A percentile compares a stretch with the other conserved stretches of the same genome.
Conservation (phyloP, 2,329 filamentous ascomycete genomes). For the Ceratocystis colombiana region DNA sequence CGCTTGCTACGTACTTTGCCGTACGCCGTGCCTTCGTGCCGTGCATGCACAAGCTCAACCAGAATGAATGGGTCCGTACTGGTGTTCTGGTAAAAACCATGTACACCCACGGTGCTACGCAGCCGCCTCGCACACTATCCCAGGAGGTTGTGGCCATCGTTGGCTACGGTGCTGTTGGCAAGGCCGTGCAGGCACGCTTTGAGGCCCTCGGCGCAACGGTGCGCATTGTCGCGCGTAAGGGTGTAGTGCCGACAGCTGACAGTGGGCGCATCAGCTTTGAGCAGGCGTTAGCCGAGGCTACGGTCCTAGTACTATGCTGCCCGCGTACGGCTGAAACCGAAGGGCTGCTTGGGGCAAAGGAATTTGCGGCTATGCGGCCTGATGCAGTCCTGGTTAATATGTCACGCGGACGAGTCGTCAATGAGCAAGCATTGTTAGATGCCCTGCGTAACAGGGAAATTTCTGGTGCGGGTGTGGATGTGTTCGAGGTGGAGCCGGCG, state of each 20-base stretch:
- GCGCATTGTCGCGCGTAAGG: slow-evolving; percentile 19
- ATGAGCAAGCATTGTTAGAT: slow-evolving; percentile 60
- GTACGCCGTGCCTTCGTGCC: slow-evolving; percentile 24
- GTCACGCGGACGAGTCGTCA: slow-evolving; percentile 68
- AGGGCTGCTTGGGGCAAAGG: slow-evolving; percentile 49
- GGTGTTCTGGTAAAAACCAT: slow-evolving; percentile 16
- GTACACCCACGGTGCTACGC: slow-evolving; percentile 1
- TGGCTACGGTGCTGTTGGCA: slow-evolving; percentile 20
- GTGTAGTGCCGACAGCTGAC: not conserved
- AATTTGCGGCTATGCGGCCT: slow-evolving; percentile 52
- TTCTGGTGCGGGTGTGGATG: slow-evolving; percentile 67
- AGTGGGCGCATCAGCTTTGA: slow-evolving; percentile 27
- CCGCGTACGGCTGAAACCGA: slow-evolving; percentile 67
- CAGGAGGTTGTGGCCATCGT: slow-evolving; percentile 20
- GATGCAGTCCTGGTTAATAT: slow-evolving; percentile 69
- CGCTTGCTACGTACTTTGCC: slow-evolving; percentile 62
- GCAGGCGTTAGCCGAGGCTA: slow-evolving; percentile 54
- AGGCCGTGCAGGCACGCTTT: slow-evolving; percentile 15
- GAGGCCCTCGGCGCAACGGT: slow-evolving; percentile 11
- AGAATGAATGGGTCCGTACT: slow-evolving; percentile 8
- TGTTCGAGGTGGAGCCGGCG: slow-evolving; percentile 67
- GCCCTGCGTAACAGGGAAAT: slow-evolving; percentile 62
- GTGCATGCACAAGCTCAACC: slow-evolving; percentile 8
- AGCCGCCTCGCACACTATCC: slow-evolving; percentile 13
- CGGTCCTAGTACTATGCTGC: slow-evolving; percentile 74